Base-by-base conservation (phyloP, 2,329 filamentous ascomycete species). In the Nothopassalora personata region DNA sequence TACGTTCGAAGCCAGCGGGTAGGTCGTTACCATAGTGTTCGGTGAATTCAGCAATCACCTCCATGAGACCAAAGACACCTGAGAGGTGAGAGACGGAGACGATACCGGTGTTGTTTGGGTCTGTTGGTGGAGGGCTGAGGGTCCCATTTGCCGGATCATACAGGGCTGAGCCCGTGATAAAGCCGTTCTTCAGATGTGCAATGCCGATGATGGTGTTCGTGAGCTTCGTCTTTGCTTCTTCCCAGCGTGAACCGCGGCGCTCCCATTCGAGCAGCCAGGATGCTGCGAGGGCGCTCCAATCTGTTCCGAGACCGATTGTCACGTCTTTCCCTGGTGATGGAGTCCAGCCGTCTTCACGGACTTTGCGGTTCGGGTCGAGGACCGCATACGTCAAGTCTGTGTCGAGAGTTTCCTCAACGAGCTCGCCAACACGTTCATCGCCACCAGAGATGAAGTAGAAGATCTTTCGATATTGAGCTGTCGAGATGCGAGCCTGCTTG, bases 241-340 rank as follows among this genome's bases (percentile, higher is more conserved):
- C 71, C 79, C 80, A 83, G 2, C 79, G 74, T 0, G 79, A 72
- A 0, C 82, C 81, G 1, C 79, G 79, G 0, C 83, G 77, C 66
- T 86, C 83, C 80, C 81, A 86, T 58, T 83, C 84, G 1, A 85
- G 76, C 0, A 86, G 74, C 80, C 83, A 86, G 0, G 77, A 78
- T 2, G 79, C 78, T 0, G 83, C 83, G 1, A 86, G 72, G 0
- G 80, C 80, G 0, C 79, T 78, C 81, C 82, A 86, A 64, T 86
- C 84, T 0, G 83, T 84, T 2, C 83, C 83, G 3, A 86, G 74
- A 36, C 80, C 77, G 8, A 84, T 77, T 45, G 80, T 77, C 0
- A 81, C 75, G 15, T 65, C 75, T 7, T 69, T 75, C 8, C 74
- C 72, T 5, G 73, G 79, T 45, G 60, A 74, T 1, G 81, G 80